These are phyloP conservation scores for Puccinia horiana DNA, from an alignment of 1,284 basidiomycete species.

Conservation along the genomic window DNA sequence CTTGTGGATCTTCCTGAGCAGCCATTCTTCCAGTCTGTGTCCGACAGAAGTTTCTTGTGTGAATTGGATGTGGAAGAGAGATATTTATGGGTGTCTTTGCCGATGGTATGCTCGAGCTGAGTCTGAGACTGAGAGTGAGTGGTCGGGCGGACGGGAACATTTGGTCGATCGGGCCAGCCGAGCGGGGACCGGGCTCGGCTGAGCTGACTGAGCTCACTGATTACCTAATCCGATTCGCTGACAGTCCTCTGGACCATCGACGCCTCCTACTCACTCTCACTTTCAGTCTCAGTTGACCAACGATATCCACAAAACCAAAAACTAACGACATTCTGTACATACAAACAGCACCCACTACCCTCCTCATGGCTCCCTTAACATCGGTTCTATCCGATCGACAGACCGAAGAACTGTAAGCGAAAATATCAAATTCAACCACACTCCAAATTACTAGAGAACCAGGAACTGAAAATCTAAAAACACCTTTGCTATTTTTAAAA, in stretches of 20 bases:
- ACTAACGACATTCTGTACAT: neutral
- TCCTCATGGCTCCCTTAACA: constrained; percentile 12
- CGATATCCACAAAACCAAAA: neutral
- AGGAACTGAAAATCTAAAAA: neutral
- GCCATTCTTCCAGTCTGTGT: neutral
- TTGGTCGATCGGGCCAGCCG: too few species aligned
- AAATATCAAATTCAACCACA: neutral
- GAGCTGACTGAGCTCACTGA: too few species aligned
- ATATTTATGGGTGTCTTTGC: too few species aligned
- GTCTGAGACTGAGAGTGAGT: too few species aligned
- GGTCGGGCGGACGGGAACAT: too few species aligned
- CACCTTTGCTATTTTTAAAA: constrained; percentile 56
- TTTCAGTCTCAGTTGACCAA: neutral
- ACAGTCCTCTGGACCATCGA: too few species aligned
- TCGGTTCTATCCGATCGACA: constrained; percentile 70
- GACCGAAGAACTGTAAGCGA: constrained; percentile 75
- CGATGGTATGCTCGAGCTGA: too few species aligned
- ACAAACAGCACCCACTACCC: too few species aligned
- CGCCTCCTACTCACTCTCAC: neutral
- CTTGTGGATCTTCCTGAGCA: neutral
- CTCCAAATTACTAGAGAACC: neutral
- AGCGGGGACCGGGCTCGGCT: too few species aligned
- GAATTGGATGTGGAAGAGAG: neutral
- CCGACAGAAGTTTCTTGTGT: neutral
- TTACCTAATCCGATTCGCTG: too few species aligned